Conservation (phyloP, 495 filamentous ascomycete genomes). For the Neurospora cerealis region DNA sequence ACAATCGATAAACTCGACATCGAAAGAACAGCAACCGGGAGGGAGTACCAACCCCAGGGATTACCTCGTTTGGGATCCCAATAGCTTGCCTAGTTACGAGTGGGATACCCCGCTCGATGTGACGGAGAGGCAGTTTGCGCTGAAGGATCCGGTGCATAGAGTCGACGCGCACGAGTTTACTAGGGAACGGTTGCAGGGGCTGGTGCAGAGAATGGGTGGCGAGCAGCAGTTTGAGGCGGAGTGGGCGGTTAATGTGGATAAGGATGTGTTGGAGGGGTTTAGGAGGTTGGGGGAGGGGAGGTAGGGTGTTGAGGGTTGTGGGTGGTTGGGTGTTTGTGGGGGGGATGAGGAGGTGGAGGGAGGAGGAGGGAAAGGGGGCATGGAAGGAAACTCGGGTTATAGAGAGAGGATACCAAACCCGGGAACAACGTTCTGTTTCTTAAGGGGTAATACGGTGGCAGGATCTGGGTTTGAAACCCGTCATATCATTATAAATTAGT, state of each 20-base stretch:
- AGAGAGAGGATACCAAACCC: neutral
- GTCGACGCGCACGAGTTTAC: slow-evolving; percentile 64
- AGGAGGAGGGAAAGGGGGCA: neutral
- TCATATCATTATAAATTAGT: neutral
- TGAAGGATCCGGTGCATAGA: slow-evolving; percentile 59
- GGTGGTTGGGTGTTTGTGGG: neutral
- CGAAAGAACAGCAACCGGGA: neutral
- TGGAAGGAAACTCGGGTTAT: neutral
- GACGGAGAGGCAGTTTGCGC: slow-evolving; percentile 39
- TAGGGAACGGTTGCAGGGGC: slow-evolving; percentile 49
- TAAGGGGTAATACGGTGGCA: neutral
- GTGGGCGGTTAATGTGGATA: slow-evolving; percentile 83
- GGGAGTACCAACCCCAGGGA: slow-evolving; percentile 16
- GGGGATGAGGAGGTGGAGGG: neutral
- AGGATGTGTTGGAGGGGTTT: slow-evolving; percentile 65
- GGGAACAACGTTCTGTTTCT: neutral
- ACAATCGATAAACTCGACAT: neutral
- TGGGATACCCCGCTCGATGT: slow-evolving; percentile 57
- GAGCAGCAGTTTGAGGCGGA: slow-evolving; percentile 61
- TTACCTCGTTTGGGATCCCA: slow-evolving; percentile 50
- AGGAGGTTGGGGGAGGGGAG: slow-evolving; percentile 18
- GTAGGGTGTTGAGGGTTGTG: neutral
- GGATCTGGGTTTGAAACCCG: neutral
- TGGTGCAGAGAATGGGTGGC: slow-evolving; percentile 62
- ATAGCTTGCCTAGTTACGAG: slow-evolving; percentile 53